Conservation (phyloP, 2,329 filamentous ascomycete genomes). For the Apiospora pterosperma region DNA sequence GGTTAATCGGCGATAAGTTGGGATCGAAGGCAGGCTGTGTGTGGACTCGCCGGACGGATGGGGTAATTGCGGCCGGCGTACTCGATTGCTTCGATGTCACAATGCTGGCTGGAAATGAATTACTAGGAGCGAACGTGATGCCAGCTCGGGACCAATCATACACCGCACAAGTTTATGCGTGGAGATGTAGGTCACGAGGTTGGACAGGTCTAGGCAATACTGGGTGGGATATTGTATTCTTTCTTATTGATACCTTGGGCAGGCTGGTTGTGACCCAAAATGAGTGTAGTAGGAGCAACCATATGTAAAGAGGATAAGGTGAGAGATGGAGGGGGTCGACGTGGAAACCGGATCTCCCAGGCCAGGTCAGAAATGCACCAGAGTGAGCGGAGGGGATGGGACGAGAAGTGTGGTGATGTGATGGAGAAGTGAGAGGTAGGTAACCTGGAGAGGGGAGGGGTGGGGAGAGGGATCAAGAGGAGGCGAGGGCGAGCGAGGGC, state of each 20-base stretch:
- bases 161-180: not conserved
- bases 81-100: not conserved
- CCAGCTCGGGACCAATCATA: not conserved
- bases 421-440: not conserved
- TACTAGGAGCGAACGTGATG: not conserved
- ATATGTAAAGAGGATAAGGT: not conserved
- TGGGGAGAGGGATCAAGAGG: slow-evolving; percentile 7
- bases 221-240: slow-evolving; percentile 1
- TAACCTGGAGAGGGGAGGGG: not conserved
- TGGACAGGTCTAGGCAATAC: slow-evolving; percentile 1
- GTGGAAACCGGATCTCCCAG: not conserved
- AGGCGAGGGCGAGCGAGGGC: not conserved
- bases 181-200: not conserved
- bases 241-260: slow-evolving; percentile 1
- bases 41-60: not conserved
- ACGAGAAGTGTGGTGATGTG: not conserved
- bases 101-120: slow-evolving; percentile 1
- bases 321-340: not conserved
- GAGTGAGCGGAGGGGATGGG: not conserved
- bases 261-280: not conserved
- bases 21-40: not conserved
- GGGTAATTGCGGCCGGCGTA: not conserved
- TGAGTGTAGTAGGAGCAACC: not conserved
- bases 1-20: not conserved
- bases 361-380: not conserved